Conservation (phyloP, 441 rosid species). For the Eruca vesicaria region DNA sequence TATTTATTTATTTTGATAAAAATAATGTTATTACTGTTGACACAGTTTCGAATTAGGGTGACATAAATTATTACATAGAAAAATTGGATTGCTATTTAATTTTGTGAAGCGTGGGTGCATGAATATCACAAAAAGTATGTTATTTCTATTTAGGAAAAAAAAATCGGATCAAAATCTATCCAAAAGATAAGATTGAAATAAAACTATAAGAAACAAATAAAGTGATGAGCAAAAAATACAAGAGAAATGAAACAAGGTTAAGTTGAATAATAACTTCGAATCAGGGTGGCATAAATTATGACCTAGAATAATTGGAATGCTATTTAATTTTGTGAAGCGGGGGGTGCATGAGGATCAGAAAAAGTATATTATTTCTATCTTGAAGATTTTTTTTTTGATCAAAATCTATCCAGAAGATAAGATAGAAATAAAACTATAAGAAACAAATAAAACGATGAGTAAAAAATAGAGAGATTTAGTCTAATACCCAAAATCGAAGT, state of each 20-base stretch:
- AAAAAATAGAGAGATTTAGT: too few species aligned
- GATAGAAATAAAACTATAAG: not conserved
- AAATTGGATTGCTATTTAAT: not conserved
- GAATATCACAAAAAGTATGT: not conserved
- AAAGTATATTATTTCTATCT: not conserved
- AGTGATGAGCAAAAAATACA: not conserved
- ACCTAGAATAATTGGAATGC: not conserved
- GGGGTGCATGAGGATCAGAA: not conserved
- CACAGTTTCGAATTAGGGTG: slow-evolving; percentile 14
- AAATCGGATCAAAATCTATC: too few species aligned
- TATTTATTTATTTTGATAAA: not conserved
- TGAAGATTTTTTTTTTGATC: too few species aligned
- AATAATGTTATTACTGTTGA: slow-evolving; percentile 3
- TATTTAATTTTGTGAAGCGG: not conserved
- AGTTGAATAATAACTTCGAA: too few species aligned
- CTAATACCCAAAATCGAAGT: too few species aligned
- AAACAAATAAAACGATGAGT: not conserved
- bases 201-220: not conserved
- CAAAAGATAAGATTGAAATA: not conserved
- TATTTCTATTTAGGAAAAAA: too few species aligned
- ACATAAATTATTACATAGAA: not conserved
- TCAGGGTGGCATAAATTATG: not conserved
- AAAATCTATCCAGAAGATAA: not conserved
- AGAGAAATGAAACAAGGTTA: not conserved
- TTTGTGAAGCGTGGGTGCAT: not conserved